Evolutionary conservation across 208 protist genomes (phyloP).

Genomic region (Trypanosomatidae sp.): DNA sequence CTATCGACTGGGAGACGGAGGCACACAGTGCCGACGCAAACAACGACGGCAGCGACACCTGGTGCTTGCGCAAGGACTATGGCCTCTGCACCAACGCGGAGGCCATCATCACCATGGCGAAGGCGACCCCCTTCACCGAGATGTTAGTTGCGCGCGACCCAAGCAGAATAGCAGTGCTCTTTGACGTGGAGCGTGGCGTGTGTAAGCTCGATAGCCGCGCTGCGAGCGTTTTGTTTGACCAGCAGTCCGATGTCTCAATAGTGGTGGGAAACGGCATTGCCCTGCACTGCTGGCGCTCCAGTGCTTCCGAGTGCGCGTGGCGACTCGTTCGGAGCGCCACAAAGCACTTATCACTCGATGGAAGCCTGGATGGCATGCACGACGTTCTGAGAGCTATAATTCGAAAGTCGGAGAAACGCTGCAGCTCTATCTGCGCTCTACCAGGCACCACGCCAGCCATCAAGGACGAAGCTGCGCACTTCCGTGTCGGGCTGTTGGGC

Average conservation of each 20-base stretch:
- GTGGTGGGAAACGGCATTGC: slow-evolving; percentile 54
- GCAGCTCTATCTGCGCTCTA: slow-evolving; percentile 29
- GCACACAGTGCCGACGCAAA: slow-evolving; percentile 65
- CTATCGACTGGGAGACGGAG: slow-evolving; percentile 59
- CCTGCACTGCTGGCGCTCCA: slow-evolving; percentile 59
- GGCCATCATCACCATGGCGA: slow-evolving; percentile 61
- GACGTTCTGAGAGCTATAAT: slow-evolving; percentile 18
- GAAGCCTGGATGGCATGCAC: slow-evolving; percentile 20
- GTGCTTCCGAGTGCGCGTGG: slow-evolving; percentile 39
- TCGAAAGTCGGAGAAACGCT: slow-evolving; percentile 33
- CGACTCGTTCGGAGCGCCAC: slow-evolving; percentile 33
- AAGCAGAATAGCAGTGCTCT: slow-evolving; percentile 55
- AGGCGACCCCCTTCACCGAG: slow-evolving; percentile 31
- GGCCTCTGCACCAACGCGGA: slow-evolving; percentile 58
- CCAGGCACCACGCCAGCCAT: slow-evolving; percentile 75
- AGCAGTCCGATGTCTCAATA: slow-evolving; percentile 47
- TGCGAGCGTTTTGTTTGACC: slow-evolving; percentile 36
- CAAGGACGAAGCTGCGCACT: slow-evolving; percentile 44
- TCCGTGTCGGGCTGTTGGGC: slow-evolving; percentile 55
- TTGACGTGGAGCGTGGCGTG: slow-evolving; percentile 61
- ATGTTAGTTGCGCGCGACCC: slow-evolving; percentile 67
- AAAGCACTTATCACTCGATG: slow-evolving; percentile 8
- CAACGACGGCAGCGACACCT: slow-evolving; percentile 62
- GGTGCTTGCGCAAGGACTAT: slow-evolving; percentile 74
- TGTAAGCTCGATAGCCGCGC: slow-evolving; percentile 12